These are phyloP conservation scores for Pseudotulostoma volvatum DNA, from an alignment of 495 filamentous ascomycete species.

Conservation along the genomic window DNA sequence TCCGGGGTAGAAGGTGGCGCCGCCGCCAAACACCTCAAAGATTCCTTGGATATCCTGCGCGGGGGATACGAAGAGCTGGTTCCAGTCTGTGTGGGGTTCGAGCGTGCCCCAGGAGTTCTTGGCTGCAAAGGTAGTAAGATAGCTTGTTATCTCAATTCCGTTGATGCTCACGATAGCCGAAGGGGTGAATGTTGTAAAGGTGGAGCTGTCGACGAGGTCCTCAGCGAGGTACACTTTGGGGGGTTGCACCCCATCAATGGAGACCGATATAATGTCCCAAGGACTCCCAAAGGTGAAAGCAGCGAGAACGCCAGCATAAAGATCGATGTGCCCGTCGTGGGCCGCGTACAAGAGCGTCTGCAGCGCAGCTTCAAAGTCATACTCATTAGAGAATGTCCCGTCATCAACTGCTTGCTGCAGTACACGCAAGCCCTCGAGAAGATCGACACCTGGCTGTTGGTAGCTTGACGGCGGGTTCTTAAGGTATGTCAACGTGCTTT, in stretches of 20 bases:
- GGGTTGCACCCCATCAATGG: conserved; percentile 29
- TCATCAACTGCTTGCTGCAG: not conserved
- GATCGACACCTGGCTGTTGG: not conserved
- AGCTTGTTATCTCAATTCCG: conserved; percentile 20
- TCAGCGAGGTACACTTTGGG: conserved; percentile 26
- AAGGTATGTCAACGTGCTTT: not conserved
- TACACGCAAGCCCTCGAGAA: not conserved
- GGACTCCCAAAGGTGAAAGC: conserved; percentile 31
- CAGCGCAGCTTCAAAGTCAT: conserved; percentile 34
- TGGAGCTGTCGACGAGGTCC: conserved; percentile 3
- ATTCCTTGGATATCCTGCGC: conserved; percentile 23
- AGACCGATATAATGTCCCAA: conserved; percentile 28
- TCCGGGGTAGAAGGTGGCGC: conserved; percentile 31
- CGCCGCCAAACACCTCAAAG: conserved; percentile 21
- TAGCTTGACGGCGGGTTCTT: conserved; percentile 1
- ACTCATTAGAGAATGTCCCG: conserved; percentile 20
- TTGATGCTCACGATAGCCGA: conserved; percentile 29
- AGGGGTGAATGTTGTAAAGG: conserved; percentile 2
- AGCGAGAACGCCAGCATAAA: conserved; percentile 23
- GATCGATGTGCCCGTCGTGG: conserved; percentile 31
- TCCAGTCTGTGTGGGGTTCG: conserved; percentile 36
- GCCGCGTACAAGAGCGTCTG: conserved; percentile 22
- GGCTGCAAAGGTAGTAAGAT: conserved; percentile 9
- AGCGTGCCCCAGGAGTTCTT: conserved; percentile 14
- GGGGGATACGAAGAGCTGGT: conserved; percentile 30